A percentile compares a stretch with the other conserved stretches of the same genome.
These are phyloP conservation scores for Sporothrix protearum DNA, from an alignment of 2,329 filamentous ascomycete genomes.

Conservation along the genomic window DNA sequence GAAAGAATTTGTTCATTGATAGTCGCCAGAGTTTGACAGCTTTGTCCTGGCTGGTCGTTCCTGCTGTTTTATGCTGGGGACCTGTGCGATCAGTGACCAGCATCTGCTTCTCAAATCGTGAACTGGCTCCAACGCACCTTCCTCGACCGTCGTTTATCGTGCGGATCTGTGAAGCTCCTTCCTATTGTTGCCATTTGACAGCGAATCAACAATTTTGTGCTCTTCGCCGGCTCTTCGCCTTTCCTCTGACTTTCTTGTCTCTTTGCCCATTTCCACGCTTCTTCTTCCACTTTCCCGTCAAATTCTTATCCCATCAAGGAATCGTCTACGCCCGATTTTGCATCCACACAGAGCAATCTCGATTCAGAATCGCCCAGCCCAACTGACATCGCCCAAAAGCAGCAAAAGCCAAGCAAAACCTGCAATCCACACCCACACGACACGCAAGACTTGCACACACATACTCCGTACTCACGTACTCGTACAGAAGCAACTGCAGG, in stretches of 20 bases:
- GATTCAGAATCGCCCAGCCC: neutral
- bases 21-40: neutral
- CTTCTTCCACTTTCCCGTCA: neutral
- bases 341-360: neutral
- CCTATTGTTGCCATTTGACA: neutral
- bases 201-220: neutral
- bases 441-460: neutral
- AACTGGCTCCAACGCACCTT: neutral
- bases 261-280: neutral
- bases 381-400: neutral
- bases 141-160: neutral
- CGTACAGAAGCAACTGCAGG: neutral
- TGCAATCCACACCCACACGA: neutral
- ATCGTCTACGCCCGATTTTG: neutral
- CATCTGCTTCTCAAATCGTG: neutral
- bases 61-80: neutral
- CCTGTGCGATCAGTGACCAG: neutral
- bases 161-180: neutral
- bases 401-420: neutral
- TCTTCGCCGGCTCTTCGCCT: neutral
- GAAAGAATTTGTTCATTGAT: neutral
- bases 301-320: neutral
- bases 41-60: neutral
- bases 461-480: neutral
- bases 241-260: neutral